Evolutionary conservation across 306 rosid genomes (phyloP), one percentile per base, ranked within the genome.

Genomic region (Trifolium dubium): DNA sequence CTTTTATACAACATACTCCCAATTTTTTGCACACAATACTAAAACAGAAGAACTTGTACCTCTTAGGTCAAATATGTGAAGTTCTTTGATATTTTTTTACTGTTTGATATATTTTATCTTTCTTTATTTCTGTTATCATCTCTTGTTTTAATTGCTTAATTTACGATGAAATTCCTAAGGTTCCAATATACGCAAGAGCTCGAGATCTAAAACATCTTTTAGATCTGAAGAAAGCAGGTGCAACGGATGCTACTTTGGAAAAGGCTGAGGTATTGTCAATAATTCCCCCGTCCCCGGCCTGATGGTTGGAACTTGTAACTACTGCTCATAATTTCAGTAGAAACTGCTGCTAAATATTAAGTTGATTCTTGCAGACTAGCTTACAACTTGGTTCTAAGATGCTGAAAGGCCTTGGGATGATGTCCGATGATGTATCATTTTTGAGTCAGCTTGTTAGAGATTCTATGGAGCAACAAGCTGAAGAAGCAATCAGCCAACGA

Each of bases 331-430:
- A 15, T 10, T 79, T 64, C 23, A 29, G 40, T 17, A 66, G 70
- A 67, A 61, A 67, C 43, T 43, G 75, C 64, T 17, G 76, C 64
- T 69, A 49, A 76, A 62, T 62, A 60, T 71, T 58, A 64, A 44
- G 32, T 75, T 79, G 55, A 12, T 81, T 78, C 69, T 60, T 85
- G 87, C 96, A 95, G 99, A 92, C 92, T 56, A 92, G 99, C 86
- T 83, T 95, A 74, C 97, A 92, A 80, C 86, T 95, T 75, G 99
- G 99, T 71, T 95, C 99, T 62, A 95, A 87, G 89, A 92, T 95
- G 86, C 81, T 95, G 85, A 88, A 81, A 85, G 98, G 99, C 83
- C 87, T 95, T 8, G 99, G 99, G 30, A 87, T 90, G 78, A 95
- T 90, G 99, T 95, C 99, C 4, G 99, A 95, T 60, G 98, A 95